These are phyloP conservation scores for Botrytis cinerea DNA, from an alignment of 2,329 filamentous ascomycete species.

Conservation along the genomic window DNA sequence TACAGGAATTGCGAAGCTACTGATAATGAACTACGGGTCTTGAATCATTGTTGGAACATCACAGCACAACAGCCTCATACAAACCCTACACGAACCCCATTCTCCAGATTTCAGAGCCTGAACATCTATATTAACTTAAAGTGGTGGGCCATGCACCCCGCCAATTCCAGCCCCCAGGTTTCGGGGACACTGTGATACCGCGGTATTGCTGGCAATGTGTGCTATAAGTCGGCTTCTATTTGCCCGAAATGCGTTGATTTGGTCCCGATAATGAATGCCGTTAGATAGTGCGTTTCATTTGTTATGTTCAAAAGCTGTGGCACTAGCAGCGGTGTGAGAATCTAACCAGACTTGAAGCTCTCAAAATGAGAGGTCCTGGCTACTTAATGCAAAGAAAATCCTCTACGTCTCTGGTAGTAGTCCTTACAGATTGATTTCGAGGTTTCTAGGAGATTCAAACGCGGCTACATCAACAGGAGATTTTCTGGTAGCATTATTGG, in stretches of 20 bases:
- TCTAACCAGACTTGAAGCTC: background rate
- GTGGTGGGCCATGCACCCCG: background rate
- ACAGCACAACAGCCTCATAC: too few relatives aligned
- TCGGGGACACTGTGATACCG: background rate
- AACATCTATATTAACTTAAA: background rate
- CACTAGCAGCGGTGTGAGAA: background rate
- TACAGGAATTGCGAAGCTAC: background rate
- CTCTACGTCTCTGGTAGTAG: background rate
- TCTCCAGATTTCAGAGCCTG: background rate
- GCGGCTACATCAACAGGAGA: too few relatives aligned
- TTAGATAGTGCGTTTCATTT: background rate
- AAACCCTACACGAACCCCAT: background rate
- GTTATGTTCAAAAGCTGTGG: background rate
- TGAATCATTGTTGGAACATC: background rate
- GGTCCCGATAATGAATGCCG: background rate
- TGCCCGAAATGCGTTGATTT: background rate
- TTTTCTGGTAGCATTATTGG: background rate
- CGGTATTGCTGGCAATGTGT: background rate
- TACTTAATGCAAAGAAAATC: background rate
- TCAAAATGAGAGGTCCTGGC: background rate
- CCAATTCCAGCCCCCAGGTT: background rate
- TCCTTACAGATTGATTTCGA: background rate
- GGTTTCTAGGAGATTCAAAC: too few relatives aligned
- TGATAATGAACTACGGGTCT: background rate
- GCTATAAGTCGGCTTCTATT: background rate